Base-by-base conservation (phyloP, 2,329 filamentous ascomycete genomes). In the Chaetomium globosum region DNA sequence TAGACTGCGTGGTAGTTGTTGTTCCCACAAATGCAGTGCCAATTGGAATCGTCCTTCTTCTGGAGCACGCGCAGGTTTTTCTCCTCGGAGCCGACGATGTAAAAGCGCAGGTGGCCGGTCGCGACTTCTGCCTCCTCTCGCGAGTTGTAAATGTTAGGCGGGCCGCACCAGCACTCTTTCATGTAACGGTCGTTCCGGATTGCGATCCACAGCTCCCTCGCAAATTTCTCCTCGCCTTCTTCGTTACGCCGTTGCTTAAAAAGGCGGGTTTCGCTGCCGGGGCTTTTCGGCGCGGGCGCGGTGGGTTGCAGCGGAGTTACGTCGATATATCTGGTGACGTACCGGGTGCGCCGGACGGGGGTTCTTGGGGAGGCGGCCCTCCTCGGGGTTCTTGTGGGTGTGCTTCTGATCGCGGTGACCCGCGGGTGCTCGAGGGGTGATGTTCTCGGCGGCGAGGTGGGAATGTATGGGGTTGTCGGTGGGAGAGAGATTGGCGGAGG, bases 91-190 rank as follows among this genome's bases (percentile, higher is more conserved):
- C 62, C 66, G n/a, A 46, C 54, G 4, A 61, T 31, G 60, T 71
- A 73, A 55, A 73, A 73, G 16, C 72, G 70, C 19, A 73, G 54
- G 16, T 70, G 70, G 10, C 72, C 72, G 6, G 9, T 16, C 21
- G 68, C 72, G 2, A 23, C 31, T 26, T 70, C 64, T 7, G 71
- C 72, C 58, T 73, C 68, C 8, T 70, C 66, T 59, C 68, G 71
- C 16, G 69, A 71, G 6, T 58, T 65, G 59, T 69, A 71, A 21
- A 73, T 70, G 21, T 39, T 63, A 2, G 71, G 71, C 4, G 61
- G 48, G 19, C 65, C 65, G 54, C 72, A 73, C 39, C 52, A 61
- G 58, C 72, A 73, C 12, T 61, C 64, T 23, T 66, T 61, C 69
- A 72, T 71, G 36, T 64, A 61, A 21, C 69, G 68, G 26, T 72